These are phyloP conservation scores for Starmerella stellata DNA, from an alignment of 805 yeast genomes.

Conservation along the genomic window DNA sequence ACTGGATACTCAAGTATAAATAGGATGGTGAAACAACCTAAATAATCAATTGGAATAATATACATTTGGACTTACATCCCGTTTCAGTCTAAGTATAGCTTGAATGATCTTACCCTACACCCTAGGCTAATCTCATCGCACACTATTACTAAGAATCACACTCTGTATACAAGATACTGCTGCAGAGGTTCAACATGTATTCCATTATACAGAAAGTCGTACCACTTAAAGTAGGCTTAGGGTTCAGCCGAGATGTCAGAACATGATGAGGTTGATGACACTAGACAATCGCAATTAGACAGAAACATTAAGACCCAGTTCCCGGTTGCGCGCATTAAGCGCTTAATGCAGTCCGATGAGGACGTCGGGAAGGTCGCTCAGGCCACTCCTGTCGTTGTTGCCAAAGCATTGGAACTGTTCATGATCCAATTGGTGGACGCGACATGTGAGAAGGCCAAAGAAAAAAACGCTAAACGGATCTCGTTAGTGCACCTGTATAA, in stretches of 20 bases:
- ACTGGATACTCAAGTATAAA: too few relatives aligned
- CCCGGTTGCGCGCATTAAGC: conserved; percentile 69
- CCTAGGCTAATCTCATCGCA: too few relatives aligned
- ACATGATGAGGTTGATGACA: background rate
- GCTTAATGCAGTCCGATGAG: conserved; percentile 93
- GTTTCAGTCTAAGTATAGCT: too few relatives aligned
- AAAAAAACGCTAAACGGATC: conserved; percentile 59
- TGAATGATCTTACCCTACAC: too few relatives aligned
- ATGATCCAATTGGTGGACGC: conserved; percentile 78
- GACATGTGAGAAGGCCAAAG: conserved; percentile 57
- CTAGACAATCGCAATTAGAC: conserved; percentile 11
- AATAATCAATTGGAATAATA: too few relatives aligned
- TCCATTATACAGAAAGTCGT: too few relatives aligned
- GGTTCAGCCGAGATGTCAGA: conserved; percentile 4
- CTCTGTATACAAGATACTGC: too few relatives aligned
- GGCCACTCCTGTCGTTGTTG: conserved; percentile 96
- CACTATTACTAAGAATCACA: too few relatives aligned
- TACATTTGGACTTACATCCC: too few relatives aligned
- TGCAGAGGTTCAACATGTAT: too few relatives aligned
- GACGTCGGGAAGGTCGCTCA: conserved; percentile 98
- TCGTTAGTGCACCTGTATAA: conserved; percentile 65
- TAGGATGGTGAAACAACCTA: too few relatives aligned
- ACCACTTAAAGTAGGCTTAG: too few relatives aligned
- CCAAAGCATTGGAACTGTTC: conserved; percentile 82
- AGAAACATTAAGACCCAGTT: conserved; percentile 27